Base-by-base conservation (phyloP, 495 filamentous ascomycete genomes). In the Podospora pseudocomata region DNA sequence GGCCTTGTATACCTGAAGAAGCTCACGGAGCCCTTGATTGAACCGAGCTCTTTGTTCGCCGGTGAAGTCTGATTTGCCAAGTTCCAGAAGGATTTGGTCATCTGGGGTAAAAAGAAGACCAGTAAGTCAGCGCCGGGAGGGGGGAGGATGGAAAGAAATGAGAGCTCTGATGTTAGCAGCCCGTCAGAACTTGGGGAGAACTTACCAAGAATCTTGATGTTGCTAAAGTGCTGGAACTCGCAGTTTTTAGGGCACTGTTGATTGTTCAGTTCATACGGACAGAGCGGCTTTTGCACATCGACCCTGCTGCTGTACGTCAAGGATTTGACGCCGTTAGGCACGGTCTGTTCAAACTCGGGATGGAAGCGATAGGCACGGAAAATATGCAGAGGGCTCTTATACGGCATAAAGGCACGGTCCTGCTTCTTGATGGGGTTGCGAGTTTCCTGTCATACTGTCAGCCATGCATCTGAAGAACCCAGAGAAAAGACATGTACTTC, bases 301-400 rank as follows among this genome's bases (percentile, higher is more conserved):
- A 98, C 94, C 65, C 86, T 87, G 78, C 94, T 88, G 77, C 92
- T 97, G 81, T 94, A 98, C 58, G 92, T 97, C 84, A 96, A 82
- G 70, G 96, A 98, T 77, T 88, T 89, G 76, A 92, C 89, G 63
- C 93, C 94, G 72, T 87, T 88, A 64, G 88, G 75, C 68, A 95
- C 89, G 56, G 87, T 79, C 32, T 91, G 73, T 64, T 83, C 78
- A 79, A 87, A 97, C 39, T 86, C 82, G 27, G 91, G 91, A 77
- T 97, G 92, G 73, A 91, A 96, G 66, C 95, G 92, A 80, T 91
- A 98, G 58, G 91, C 89, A 75, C 88, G 90, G 79, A 99, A 97
- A 65, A 84, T 83, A 69, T 85, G 88, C 69, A 98, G 79, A 28
- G 94, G 92, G 77, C 92, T 97, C 71, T 87, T 82, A 79, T 98